Percentiles rank a stretch among this genome's conserved stretches.
phyloP scores from a whole-genome alignment of 2,329 filamentous ascomycete genomes.

The Penicillium decumbens region DNA sequence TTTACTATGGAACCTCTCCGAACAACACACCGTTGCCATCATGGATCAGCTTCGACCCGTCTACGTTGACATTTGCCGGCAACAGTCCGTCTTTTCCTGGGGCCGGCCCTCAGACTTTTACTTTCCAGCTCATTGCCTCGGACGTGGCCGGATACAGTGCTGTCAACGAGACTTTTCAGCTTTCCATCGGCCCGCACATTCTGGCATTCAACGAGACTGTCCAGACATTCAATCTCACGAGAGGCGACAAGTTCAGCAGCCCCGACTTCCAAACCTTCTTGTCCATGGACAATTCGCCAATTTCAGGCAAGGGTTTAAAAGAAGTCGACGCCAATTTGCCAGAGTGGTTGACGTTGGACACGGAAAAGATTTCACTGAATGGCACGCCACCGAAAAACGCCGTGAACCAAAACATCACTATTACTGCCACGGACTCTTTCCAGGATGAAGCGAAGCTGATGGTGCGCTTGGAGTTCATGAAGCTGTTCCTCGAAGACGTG shows the following conservation, averaged over 20 bases:
- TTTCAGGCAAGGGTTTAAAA: constrained; percentile 49
- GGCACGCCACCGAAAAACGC: constrained; percentile 61
- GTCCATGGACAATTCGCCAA: constrained; percentile 54
- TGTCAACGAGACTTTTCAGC: constrained; percentile 60
- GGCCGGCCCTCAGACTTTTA: constrained; percentile 66
- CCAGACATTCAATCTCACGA: constrained; percentile 55
- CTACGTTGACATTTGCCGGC: constrained; percentile 64
- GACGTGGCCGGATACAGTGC: constrained; percentile 74
- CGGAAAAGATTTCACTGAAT: constrained; percentile 55
- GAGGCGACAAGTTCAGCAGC: constrained; percentile 52
- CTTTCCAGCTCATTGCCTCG: constrained; percentile 69
- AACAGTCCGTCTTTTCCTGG: constrained; percentile 62
- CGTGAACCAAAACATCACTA: constrained; percentile 57
- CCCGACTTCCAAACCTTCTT: constrained; percentile 50
- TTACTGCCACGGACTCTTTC: constrained; percentile 57
- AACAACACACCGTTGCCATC: constrained; percentile 79
- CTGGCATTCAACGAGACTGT: constrained; percentile 59
- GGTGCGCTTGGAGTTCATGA: constrained; percentile 45
- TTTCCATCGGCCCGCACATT: constrained; percentile 67
- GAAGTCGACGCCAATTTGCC: constrained; percentile 56
- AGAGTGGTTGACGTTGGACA: constrained; percentile 65
- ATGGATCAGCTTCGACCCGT: constrained; percentile 72
- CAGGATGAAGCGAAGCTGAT: constrained; percentile 57
- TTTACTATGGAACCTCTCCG: constrained; percentile 70
- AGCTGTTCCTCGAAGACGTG: constrained; percentile 44